A percentile compares a stretch with the other conserved stretches of the same genome.
These are phyloP conservation scores for Diplogelasinospora grovesii DNA, from an alignment of 495 filamentous ascomycete genomes.

Conservation along the genomic window DNA sequence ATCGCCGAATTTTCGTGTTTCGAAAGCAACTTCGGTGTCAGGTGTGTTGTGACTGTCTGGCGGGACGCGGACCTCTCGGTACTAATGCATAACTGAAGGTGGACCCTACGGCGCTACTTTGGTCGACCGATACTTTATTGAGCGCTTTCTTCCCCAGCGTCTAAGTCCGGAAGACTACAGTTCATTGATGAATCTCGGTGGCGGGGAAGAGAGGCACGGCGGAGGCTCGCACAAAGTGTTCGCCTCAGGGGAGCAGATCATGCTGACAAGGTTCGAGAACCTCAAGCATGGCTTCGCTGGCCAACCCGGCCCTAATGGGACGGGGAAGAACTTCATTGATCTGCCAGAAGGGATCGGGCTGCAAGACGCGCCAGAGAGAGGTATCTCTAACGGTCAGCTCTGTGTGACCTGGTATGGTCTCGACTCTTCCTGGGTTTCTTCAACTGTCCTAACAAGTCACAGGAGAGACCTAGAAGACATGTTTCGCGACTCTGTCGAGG, in stretches of 20 bases:
- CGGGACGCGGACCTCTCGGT: too few species aligned
- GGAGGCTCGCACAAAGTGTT: slow-evolving; percentile 2
- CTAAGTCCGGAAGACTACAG: slow-evolving; percentile 2
- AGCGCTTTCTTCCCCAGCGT: slow-evolving; percentile 1
- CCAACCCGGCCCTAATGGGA: background rate
- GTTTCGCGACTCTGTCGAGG: slow-evolving; percentile 8
- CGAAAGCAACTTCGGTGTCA: background rate
- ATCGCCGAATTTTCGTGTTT: slow-evolving; percentile 3
- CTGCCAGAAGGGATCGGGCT: slow-evolving; percentile 4
- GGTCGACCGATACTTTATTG: slow-evolving; percentile 7
- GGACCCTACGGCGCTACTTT: slow-evolving; percentile 5
- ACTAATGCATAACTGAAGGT: too few species aligned
- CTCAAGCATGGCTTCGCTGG: slow-evolving; percentile 10
- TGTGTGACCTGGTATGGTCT: background rate
- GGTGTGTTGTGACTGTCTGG: too few species aligned
- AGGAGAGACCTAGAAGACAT: slow-evolving; percentile 9
- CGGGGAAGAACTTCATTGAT: background rate
- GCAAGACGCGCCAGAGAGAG: background rate
- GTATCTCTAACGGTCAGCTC: slow-evolving; percentile 3
- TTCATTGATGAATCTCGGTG: slow-evolving; percentile 1
- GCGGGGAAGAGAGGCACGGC: background rate
- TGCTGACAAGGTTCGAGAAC: slow-evolving; percentile 7
- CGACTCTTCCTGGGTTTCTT: background rate
- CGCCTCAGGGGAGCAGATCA: slow-evolving; percentile 2
- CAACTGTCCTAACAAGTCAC: background rate